These are phyloP conservation scores for Zopfochytrium polystomum DNA, from an alignment of 371 early-diverging fungal genomes.

Conservation along the genomic window DNA sequence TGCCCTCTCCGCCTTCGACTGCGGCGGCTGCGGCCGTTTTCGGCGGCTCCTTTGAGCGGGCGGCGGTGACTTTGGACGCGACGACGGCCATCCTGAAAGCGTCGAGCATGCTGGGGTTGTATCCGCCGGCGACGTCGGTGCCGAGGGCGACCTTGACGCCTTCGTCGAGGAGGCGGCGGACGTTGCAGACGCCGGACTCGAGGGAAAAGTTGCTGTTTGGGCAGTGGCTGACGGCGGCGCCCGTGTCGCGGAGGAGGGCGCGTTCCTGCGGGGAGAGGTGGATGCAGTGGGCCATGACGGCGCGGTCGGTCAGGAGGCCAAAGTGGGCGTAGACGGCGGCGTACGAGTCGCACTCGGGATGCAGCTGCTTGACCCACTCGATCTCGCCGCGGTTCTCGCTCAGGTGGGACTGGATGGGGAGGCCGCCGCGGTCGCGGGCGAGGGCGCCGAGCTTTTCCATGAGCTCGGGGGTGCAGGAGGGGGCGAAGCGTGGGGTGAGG, in stretches of 20 bases:
- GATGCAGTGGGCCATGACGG: conserved; percentile 92
- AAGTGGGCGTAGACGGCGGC: conserved; percentile 71
- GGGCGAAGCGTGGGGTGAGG: conserved; percentile 88
- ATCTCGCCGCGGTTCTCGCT: conserved; percentile 81
- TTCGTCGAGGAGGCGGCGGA: conserved; percentile 64
- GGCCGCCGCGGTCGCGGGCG: conserved; percentile 40
- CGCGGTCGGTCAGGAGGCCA: conserved; percentile 61
- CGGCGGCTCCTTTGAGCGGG: background rate
- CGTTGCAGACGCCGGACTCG: conserved; percentile 76
- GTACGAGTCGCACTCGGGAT: conserved; percentile 69
- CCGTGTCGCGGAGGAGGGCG: conserved; percentile 52
- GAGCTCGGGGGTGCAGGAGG: conserved; percentile 68
- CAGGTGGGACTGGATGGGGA: conserved; percentile 64
- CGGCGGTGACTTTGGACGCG: conserved; percentile 60
- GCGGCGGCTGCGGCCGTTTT: background rate
- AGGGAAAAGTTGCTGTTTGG: conserved; percentile 86
- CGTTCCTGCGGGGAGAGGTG: conserved; percentile 76
- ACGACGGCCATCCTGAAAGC: conserved; percentile 75
- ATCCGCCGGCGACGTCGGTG: conserved; percentile 90
- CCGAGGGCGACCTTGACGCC: conserved; percentile 83
- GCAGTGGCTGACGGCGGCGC: conserved; percentile 83
- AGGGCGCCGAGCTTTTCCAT: conserved; percentile 66
- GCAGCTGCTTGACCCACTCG: conserved; percentile 62
- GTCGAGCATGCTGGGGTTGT: conserved; percentile 78
- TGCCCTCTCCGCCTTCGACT: background rate